phyloP scores from a whole-genome alignment of 495 filamentous ascomycete genomes.

The Bombardia bombarda region DNA sequence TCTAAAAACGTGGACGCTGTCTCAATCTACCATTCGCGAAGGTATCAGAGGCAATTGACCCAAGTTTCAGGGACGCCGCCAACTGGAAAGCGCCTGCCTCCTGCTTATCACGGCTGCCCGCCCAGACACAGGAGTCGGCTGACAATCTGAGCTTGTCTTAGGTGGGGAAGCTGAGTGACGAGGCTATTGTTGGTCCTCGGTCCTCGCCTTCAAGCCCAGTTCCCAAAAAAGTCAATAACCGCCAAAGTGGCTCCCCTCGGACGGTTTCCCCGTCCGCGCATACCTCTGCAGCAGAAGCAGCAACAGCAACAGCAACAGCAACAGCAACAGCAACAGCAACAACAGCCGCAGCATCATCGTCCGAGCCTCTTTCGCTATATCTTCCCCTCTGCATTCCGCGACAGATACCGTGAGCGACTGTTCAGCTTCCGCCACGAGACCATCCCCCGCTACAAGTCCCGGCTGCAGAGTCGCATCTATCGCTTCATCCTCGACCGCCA shows the following conservation, averaged over 20 bases:
- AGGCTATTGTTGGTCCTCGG: too few relatives aligned
- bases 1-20: too few relatives aligned
- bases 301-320: neutral
- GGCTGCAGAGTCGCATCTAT: slow-evolving; percentile 68
- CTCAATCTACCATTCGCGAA: too few relatives aligned
- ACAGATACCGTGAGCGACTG: slow-evolving; percentile 54
- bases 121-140: too few relatives aligned
- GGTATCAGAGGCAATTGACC: too few relatives aligned
- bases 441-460: slow-evolving; percentile 59
- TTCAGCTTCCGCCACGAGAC: slow-evolving; percentile 63
- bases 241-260: slow-evolving; percentile 18
- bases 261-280: slow-evolving; percentile 13
- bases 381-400: slow-evolving; percentile 47
- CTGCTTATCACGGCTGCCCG: too few relatives aligned
- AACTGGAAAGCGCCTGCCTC: too few relatives aligned
- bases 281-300: too few relatives aligned
- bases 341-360: slow-evolving; percentile 9
- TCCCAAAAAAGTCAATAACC: neutral
- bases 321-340: slow-evolving; percentile 11
- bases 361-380: slow-evolving; percentile 47
- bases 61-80: too few relatives aligned
- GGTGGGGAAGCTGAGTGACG: too few relatives aligned
- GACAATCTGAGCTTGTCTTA: too few relatives aligned
- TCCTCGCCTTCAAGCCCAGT: too few relatives aligned
- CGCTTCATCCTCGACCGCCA: slow-evolving; percentile 60